Evolutionary conservation across 2,329 filamentous ascomycete species (phyloP).

Genomic region (Fusarium chlamydosporum): DNA sequence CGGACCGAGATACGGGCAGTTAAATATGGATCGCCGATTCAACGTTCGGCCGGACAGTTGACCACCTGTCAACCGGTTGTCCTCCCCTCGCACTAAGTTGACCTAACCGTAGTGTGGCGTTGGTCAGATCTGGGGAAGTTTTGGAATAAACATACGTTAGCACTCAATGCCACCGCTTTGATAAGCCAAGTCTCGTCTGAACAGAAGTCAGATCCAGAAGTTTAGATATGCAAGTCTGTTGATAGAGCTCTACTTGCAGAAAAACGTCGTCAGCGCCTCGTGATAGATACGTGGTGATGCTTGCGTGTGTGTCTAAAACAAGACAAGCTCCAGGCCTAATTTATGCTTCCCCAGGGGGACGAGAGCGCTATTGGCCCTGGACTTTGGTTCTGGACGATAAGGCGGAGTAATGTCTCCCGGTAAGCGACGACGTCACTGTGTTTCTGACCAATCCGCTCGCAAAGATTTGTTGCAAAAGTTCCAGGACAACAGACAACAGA

Average conservation of each 20-base stretch:
- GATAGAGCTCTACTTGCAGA: background rate
- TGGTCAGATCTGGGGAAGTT: background rate
- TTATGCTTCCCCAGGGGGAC: background rate
- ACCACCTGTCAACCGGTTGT: background rate
- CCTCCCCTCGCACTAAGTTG: background rate
- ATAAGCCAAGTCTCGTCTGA: background rate
- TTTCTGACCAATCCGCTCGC: slow-evolving; percentile 16
- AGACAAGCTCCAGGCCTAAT: background rate
- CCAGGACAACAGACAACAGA: slow-evolving; percentile 21
- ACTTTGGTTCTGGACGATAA: slow-evolving; percentile 1
- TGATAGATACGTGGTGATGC: slow-evolving; percentile 24
- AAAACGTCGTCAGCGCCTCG: slow-evolving; percentile 25
- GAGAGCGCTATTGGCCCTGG: background rate
- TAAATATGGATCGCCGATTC: slow-evolving; percentile 16
- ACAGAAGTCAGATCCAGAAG: background rate
- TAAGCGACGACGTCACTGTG: slow-evolving; percentile 31
- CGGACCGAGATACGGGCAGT: background rate
- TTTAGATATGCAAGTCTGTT: background rate
- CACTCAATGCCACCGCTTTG: background rate
- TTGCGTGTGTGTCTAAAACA: slow-evolving; percentile 29
- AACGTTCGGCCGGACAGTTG: background rate
- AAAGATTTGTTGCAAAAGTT: slow-evolving; percentile 35
- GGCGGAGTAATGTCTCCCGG: slow-evolving; percentile 23
- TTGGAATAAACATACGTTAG: slow-evolving; percentile 7
- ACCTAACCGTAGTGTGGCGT: background rate